phyloP scores from a whole-genome alignment of 495 filamentous ascomycete genomes.

The Neurospora cerealis region DNA sequence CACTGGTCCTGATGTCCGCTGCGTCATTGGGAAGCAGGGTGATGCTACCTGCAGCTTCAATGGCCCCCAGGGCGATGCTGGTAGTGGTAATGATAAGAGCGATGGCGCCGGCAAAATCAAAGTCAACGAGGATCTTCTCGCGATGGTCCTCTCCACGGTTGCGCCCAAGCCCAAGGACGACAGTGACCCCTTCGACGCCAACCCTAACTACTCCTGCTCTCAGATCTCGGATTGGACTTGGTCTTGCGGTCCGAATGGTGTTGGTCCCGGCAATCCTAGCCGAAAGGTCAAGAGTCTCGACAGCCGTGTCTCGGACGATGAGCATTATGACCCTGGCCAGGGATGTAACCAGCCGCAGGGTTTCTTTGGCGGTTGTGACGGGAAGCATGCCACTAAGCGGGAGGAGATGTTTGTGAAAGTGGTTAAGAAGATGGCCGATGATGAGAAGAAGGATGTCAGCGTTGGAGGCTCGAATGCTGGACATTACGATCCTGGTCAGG shows the following conservation, averaged over 20 bases:
- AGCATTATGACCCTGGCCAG: not conserved
- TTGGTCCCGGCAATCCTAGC: not conserved
- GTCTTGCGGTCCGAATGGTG: not conserved
- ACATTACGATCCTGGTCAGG: too few relatives aligned
- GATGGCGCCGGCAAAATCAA: too few relatives aligned
- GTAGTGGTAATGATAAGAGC: too few relatives aligned
- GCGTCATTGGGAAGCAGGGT: not conserved
- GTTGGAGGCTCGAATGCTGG: too few relatives aligned
- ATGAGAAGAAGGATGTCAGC: too few relatives aligned
- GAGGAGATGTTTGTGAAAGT: too few relatives aligned
- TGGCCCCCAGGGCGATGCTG: too few relatives aligned
- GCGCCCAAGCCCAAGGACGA: not conserved
- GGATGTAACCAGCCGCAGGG: not conserved
- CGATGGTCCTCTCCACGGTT: too few relatives aligned
- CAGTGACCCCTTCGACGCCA: not conserved
- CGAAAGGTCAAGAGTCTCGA: not conserved
- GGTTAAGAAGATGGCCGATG: too few relatives aligned
- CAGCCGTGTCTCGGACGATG: not conserved
- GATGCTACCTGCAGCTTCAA: not conserved
- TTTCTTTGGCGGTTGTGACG: not conserved
- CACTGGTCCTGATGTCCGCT: not conserved
- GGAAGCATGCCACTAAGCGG: too few relatives aligned
- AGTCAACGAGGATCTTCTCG: too few relatives aligned
- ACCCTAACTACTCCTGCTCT: not conserved
- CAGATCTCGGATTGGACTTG: not conserved